These are phyloP conservation scores for Ogataea kodamae DNA, from an alignment of 805 yeast genomes.

Conservation along the genomic window DNA sequence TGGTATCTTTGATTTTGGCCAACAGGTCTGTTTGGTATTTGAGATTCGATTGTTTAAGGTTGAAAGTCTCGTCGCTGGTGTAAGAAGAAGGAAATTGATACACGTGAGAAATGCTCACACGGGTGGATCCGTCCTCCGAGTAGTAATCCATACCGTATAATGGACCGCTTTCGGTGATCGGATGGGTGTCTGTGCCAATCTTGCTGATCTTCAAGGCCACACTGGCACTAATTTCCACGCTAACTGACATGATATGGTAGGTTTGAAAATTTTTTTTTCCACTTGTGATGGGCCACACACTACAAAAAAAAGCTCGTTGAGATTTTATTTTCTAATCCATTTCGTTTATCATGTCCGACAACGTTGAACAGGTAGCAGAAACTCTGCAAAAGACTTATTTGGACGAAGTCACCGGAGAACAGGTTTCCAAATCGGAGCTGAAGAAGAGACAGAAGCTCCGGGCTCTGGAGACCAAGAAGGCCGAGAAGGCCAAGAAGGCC, in stretches of 20 bases:
- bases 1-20: constrained; percentile 56
- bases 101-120: constrained; percentile 52
- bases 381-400: constrained; percentile 64
- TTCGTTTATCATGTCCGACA: constrained; percentile 31
- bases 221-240: constrained; percentile 49
- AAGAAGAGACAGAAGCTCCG: constrained; percentile 93
- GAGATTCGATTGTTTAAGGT: constrained; percentile 53
- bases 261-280: constrained; percentile 6
- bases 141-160: constrained; percentile 65
- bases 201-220: constrained; percentile 58
- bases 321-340: constrained; percentile 1
- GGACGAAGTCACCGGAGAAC: constrained; percentile 95
- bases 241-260: constrained; percentile 7
- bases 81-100: constrained; percentile 57
- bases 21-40: constrained; percentile 68
- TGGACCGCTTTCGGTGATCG: constrained; percentile 65
- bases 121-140: constrained; percentile 41
- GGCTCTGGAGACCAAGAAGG: constrained; percentile 82
- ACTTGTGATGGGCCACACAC: constrained; percentile 7
- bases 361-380: constrained; percentile 65
- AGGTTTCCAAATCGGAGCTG: constrained; percentile 92
- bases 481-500: constrained; percentile 77
- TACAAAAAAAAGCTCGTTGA: constrained; percentile 1
- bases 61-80: constrained; percentile 49
- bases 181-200: constrained; percentile 62